Evolutionary conservation across 192 early-diverging fungal species (phyloP).

Genomic region (Coemansia sp.): DNA sequence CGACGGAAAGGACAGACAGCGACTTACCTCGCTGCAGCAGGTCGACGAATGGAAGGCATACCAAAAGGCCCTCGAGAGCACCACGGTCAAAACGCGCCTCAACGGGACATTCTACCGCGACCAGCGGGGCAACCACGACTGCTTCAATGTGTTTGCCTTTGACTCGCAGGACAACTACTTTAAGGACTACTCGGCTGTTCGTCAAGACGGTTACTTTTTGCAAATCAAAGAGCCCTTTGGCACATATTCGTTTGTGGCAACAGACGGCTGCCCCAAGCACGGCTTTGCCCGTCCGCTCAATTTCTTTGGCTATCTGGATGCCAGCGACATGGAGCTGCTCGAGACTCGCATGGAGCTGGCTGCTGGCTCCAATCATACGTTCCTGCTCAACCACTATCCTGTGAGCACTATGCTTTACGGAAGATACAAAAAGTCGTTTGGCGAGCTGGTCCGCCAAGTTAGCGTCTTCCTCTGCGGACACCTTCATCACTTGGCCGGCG

Average conservation of each 20-base stretch:
- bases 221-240: slow-evolving; percentile 68
- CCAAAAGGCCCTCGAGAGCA: slow-evolving; percentile 59
- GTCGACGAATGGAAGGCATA: slow-evolving; percentile 83
- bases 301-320: slow-evolving; percentile 86
- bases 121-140: slow-evolving; percentile 94
- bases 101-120: slow-evolving; percentile 76
- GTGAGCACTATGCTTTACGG: slow-evolving; percentile 78
- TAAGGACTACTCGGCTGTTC: slow-evolving; percentile 56
- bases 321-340: slow-evolving; percentile 71
- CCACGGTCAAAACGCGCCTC: slow-evolving; percentile 53
- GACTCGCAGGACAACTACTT: slow-evolving; percentile 65
- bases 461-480: slow-evolving; percentile 88
- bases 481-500: slow-evolving; percentile 70
- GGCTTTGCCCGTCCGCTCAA: slow-evolving; percentile 83
- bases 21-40: slow-evolving; percentile 73
- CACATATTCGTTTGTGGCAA: slow-evolving; percentile 79
- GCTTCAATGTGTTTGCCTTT: slow-evolving; percentile 76
- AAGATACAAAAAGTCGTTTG: slow-evolving; percentile 61
- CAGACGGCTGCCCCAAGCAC: slow-evolving; percentile 77
- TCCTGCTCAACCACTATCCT: slow-evolving; percentile 71
- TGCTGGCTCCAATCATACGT: slow-evolving; percentile 61
- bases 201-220: slow-evolving; percentile 60
- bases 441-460: slow-evolving; percentile 60
- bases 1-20: slow-evolving; percentile 76
- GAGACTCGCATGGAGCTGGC: slow-evolving; percentile 55